Evolutionary conservation across 1,139 yeast species (phyloP), one percentile per base, ranked within the genome.

Genomic region (Diutina mesorugosa): DNA sequence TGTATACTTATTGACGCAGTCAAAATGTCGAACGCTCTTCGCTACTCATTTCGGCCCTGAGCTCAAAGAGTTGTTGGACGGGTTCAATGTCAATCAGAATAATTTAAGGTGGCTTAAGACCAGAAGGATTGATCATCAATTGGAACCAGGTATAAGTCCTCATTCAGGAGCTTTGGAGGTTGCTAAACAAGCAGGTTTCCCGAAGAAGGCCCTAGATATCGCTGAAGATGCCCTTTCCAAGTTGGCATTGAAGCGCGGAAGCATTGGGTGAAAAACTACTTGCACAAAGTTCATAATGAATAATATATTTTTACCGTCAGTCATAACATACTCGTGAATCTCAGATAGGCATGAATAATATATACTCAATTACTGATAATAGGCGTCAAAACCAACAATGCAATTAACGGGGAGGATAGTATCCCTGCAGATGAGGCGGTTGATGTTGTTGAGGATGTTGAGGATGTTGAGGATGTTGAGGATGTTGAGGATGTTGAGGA

Each of bases 41-140:
- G 97, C 99, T 0, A 93, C 99, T 0, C 99, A 93, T 73, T 93
- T 85, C 69, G 97, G 96, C 0, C 70, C 71, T 1, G 96, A 90
- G 62, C 67, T 90, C 10, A 68, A 78, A 18, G 63, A 69, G 0
- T 62, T 68, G 16, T 62, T 70, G 47, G 67, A 67, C 32, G 64
- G 69, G 16, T 62, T 65, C 0, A 64, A 73, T 28, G 55, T 56
- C n/a, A 67, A 67, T 53, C 67, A 63, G 1, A 67, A 67, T 51
- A n/a, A 18, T 9, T 64, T 85, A 1, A 69, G 74, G 18, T 85
- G 78, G 62, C 78, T 70, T 60, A 76, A 79, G 58, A 84, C 90
- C 0, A 75, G 78, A 41, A 72, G 85, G 14, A 57, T 67, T 30
- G 59, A 63, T 45, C 93, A 90, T 68, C 71, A 74, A 53, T 70